Base-by-base conservation (phyloP, 2,329 filamentous ascomycete species). In the Penicillium thymicola region DNA sequence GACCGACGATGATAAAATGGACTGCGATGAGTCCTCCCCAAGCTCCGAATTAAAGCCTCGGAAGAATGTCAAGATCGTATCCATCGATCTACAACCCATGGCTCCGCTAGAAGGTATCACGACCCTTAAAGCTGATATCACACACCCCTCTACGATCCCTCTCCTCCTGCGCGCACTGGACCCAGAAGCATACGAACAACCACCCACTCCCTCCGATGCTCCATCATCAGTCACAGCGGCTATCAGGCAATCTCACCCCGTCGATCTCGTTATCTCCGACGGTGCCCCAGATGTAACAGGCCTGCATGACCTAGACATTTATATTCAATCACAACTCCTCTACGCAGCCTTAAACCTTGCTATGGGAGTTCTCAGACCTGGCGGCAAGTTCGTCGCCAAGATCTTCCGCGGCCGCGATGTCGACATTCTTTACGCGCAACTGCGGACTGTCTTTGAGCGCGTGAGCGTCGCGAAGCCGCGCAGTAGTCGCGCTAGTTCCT, bases 271-370 rank as follows among this genome's bases (percentile, higher is more conserved):
- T 25, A 85, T 99, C 60, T 96, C 91, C 56, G 94, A 99, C 67
- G 94, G 94, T 51, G 94, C 94, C 0, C 94, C 94, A 0, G 94
- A 99, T 68, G 94, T 99, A 13, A 99, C 94, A 0, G 94, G 94
- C 21, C 82, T 99, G 1, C 94, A 99, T 73, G 94, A 99, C 72
- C 85, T 99, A 36, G 94, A 99, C 75, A 97, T 97, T 65, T 99
- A 99, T 75, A 90, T 99, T 18, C 94, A 99, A 76, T 92, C 90
- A 9, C 94, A 97, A 75, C 83, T 99, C 9, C 87, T 99, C 48
- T 97, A 95, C 74, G 91, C 93, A 0, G 94, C 94, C 0, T 83
- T 99, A 21, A 96, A 97, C 72, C 85, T 99, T 3, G 92, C 94
- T 0, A 85, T 97, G 13, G 96, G 93, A 70, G 92, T 99, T 13